phyloP scores from a whole-genome alignment of 139 green algal species.

The Tetradesmus lagerheimii region DNA sequence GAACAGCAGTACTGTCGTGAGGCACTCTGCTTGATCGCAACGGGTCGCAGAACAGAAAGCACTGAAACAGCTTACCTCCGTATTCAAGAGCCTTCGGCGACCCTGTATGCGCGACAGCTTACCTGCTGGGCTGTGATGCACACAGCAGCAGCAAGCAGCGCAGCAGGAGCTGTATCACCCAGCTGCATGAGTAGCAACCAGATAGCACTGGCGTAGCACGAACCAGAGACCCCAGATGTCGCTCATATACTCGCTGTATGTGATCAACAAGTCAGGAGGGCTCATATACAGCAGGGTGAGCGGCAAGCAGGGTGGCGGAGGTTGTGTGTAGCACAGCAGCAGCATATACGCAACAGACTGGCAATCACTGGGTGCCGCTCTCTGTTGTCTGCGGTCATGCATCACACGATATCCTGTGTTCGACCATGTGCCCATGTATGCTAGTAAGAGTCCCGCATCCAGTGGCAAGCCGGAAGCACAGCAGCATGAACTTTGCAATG shows the following conservation, averaged over 20 bases:
- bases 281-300: slow-evolving; percentile 89
- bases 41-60: too few relatives aligned
- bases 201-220: neutral
- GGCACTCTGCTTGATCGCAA: too few relatives aligned
- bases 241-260: slow-evolving; percentile 85
- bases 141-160: neutral
- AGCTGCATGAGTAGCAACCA: neutral
- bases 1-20: too few relatives aligned
- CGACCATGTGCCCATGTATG: too few relatives aligned
- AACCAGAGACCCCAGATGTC: neutral
- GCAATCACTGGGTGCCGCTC: too few relatives aligned
- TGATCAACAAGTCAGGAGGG: slow-evolving; percentile 95
- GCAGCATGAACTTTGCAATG: neutral
- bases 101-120: neutral
- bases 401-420: too few relatives aligned
- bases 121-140: neutral
- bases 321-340: slow-evolving; percentile 35
- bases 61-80: too few relatives aligned
- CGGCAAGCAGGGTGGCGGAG: neutral
- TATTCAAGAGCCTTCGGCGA: too few relatives aligned
- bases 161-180: neutral
- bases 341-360: neutral
- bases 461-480: neutral
- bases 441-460: too few relatives aligned
- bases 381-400: too few relatives aligned